Evolutionary conservation across 2,329 filamentous ascomycete genomes (phyloP), one percentile per base, ranked within the genome.

Genomic region (Onygenales sp.): DNA sequence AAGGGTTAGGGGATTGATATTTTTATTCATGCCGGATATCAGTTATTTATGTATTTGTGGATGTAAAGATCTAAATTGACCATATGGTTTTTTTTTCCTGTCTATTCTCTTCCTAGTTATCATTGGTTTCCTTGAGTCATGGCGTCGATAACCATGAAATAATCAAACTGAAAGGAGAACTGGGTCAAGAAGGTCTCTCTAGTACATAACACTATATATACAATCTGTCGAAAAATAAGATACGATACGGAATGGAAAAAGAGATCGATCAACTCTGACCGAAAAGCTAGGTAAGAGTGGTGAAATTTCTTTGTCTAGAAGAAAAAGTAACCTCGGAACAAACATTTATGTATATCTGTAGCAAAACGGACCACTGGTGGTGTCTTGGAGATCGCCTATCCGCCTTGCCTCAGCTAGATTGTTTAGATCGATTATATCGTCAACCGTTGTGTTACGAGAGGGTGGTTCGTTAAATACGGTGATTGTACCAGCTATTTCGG

Each of bases 361-460:
- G 43, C 59, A 62, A n/a, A 61, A 60, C 2, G 59, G 59, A 2
- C 59, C 57, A 9, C 42, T 52, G 21, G 44, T 54, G 5, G 58
- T 61, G 54, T 57, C 51, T 33, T 57, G 49, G 31, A 60, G 27
- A n/a, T 62, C 55, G 11, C 44, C n/a, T 13, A 61, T 55, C 6
- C 52, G 53, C 9, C 48, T 52, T 6, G 56, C 42, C 11, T 52
- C 17, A 4, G 52, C 54, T 14, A 60, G 43, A 13, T 44, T 48
- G 10, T 53, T 54, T 34, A 63, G 48, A 51, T 61, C 54, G 17
- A 62, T 51, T 4, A 54, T 11, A 52, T 61, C 58, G 45, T 62
- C 55, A n/a, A 63, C 51, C 9, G 58, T 61, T 13, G 53, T 51
- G 45, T 62, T 58, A 2, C 32, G 37, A n/a, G 58, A 58, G 8